Evolutionary conservation across 768 basidiomycete species (phyloP), one percentile per base, ranked within the genome.

Genomic region (Xerocomus brunneocitrinus): DNA sequence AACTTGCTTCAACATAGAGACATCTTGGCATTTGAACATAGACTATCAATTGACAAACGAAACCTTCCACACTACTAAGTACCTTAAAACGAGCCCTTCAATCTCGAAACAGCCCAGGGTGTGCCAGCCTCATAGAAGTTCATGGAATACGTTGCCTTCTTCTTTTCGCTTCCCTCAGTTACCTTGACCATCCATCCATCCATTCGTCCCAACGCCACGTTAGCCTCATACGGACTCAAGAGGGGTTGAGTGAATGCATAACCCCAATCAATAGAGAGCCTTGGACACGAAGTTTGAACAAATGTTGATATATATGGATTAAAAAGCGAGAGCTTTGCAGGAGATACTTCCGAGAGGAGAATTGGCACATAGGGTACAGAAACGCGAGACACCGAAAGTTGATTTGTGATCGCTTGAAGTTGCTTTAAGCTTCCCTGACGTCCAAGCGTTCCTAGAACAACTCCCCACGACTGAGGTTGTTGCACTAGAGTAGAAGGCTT

Each of bases 241-340:
- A 98, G 74, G 3, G 97, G 97, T 22, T 80, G 76, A 50, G 86
- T 77, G 72, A 99, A 99, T 1, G 95, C 97, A 64, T 95, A 95
- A 4, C 97, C 97, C 97, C 97, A 99, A 66, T 99, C 97, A 53
- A 98, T 98, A 16, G 91, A 94, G 49, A 99, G 74, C 25, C 97
- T 84, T 3, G 97, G 97, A 69, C 97, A 98, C 0, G 94, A 91
- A 1, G 97, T 99, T 67, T 98, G 97, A 16, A 98, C 82, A 67
- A 98, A 98, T 0, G 89, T 84, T 2, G 90, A 85, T 59, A 98
- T 79, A 56, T 92, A 82, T 0, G 84, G 82, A 43, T 79, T 76
- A 68, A 99, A 89, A 3, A 98, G 76, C 4, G 89, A 78, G 31
- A 98, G 79, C 66, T 98, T 99, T 4, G 90, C 86, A 0, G 97